These are phyloP conservation scores for Melanomma pulvis-pyrius DNA, from an alignment of 495 filamentous ascomycete species.

Conservation along the genomic window DNA sequence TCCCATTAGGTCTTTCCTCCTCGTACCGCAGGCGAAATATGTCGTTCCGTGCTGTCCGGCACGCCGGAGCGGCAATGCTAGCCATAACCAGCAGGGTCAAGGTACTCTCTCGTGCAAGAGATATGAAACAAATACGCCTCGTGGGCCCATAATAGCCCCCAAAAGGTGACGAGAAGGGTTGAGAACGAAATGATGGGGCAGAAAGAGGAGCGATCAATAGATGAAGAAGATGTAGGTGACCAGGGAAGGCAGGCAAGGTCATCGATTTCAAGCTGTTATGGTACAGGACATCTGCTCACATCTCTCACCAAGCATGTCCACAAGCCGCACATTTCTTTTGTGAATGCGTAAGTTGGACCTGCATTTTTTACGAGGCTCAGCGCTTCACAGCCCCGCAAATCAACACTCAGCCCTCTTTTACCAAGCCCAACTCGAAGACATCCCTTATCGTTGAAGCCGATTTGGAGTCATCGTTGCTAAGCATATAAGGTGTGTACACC, in stretches of 20 bases:
- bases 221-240: background rate
- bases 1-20: background rate
- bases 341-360: background rate
- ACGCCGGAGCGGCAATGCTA: background rate
- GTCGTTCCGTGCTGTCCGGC: slow-evolving; percentile 3
- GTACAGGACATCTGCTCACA: background rate
- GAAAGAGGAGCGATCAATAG: too few relatives aligned
- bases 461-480: background rate
- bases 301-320: too few relatives aligned
- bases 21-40: slow-evolving; percentile 5
- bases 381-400: background rate
- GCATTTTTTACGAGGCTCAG: background rate
- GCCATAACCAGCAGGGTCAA: background rate
- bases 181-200: too few relatives aligned
- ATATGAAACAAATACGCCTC: background rate
- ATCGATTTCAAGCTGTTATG: background rate
- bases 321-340: background rate
- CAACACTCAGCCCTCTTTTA: background rate
- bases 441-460: background rate
- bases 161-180: background rate
- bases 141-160: background rate
- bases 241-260: background rate
- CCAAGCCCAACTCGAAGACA: background rate
- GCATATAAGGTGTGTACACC: background rate
- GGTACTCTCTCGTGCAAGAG: background rate